Conservation (phyloP, 2,329 filamentous ascomycete genomes). For the Phialophora verrucosa region DNA sequence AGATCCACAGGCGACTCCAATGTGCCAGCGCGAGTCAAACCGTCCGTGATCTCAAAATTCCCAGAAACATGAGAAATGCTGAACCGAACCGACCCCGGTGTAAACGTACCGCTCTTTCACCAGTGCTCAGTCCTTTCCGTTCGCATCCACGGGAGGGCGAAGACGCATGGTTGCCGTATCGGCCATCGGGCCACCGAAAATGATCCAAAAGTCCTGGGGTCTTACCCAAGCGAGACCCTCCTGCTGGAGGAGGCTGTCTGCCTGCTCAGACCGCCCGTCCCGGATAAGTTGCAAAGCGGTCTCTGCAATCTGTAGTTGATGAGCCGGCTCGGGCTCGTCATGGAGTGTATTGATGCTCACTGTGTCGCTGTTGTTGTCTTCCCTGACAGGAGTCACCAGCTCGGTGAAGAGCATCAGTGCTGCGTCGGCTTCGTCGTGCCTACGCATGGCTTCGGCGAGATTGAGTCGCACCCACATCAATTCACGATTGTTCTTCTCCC, state of each 20-base stretch:
- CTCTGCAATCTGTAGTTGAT: not conserved
- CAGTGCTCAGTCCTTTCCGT: not conserved
- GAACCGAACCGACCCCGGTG: not conserved
- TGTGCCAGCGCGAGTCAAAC: no score
- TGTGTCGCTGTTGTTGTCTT: not conserved
- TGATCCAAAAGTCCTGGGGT: not conserved
- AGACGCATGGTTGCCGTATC: not conserved
- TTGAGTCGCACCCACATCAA: constrained; percentile 5
- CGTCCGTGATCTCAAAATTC: no score
- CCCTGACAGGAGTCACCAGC: not conserved
- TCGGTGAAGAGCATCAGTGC: constrained; percentile 1
- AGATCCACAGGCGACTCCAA: no score
- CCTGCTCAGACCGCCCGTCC: not conserved
- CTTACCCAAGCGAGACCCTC: not conserved
- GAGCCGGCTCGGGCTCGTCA: not conserved
- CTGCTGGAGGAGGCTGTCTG: not conserved
- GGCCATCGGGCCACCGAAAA: not conserved
- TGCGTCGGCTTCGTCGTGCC: not conserved
- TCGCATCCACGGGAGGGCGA: not conserved
- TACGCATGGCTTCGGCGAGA: not conserved
- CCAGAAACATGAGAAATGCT: not conserved
- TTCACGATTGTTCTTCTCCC: constrained; percentile 6
- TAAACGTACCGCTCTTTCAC: not conserved
- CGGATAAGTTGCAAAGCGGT: not conserved
- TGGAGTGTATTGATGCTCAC: not conserved